Evolutionary conservation across 2,329 filamentous ascomycete genomes (phyloP), one percentile per base, ranked within the genome.

Genomic region (Trichoderma koningii): DNA sequence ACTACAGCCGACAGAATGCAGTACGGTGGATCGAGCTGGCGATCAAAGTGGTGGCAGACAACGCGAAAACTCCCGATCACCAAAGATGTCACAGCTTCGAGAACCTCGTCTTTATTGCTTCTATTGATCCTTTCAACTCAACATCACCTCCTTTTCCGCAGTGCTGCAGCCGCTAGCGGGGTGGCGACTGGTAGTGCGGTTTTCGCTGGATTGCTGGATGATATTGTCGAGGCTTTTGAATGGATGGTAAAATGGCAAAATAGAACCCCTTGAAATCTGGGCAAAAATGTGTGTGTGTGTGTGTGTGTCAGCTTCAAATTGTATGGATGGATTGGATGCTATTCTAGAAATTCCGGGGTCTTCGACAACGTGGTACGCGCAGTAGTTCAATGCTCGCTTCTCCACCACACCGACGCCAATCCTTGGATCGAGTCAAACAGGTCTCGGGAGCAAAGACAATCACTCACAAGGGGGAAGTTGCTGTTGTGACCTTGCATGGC

Each of bases 351-450:
- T 48, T 17, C 51, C 61, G 62, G 50, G 42, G 60, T 15, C 48
- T 41, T 47, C 41, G 63, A 41, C 55, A 63, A 66, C 65, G 65
- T 66, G 65, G 53, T 45, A 64, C 65, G 53, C 62, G 62, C 65
- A 66, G 65, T 60, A 66, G 65, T 55, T 66, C 55, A 60, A 9
- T 9, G 30, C 30, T 30, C 30, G 34, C 34, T 38, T 55, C 61
- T 26, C 55, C 55, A 60, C 55, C 53, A 53, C 57, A 57, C 45
- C 45, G 19, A 50, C 55, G 21, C 21, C 21, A 23, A 23, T 23
- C 63, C 38, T 34, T 48, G 34, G 34, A 10, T 12, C 7, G 34
- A 38, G 30, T 30, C 30, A 30, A 30, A 9, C 30, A 30, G 7
- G 30, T 57, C 57, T 52, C 48, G 48, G 30, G 30, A 7, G 28